phyloP scores from a whole-genome alignment of 345 rosid species.

The Xanthoceras sorbifolium region DNA sequence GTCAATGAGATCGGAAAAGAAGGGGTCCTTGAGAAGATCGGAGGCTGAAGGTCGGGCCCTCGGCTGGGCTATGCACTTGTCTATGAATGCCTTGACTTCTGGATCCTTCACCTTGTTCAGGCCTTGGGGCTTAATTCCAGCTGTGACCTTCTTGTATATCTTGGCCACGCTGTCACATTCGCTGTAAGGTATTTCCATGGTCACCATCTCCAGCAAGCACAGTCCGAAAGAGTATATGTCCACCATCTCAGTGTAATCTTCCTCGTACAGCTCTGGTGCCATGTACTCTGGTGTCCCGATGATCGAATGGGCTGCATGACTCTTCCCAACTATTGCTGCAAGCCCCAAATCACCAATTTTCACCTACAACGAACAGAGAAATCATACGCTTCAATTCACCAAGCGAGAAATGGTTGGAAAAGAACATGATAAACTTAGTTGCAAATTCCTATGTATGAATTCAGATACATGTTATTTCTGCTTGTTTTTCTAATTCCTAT shows the following conservation, averaged over 20 bases:
- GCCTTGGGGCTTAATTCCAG: slow-evolving; percentile 57
- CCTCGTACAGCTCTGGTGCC: slow-evolving; percentile 77
- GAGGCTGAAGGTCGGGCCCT: slow-evolving; percentile 66
- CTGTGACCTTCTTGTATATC: slow-evolving; percentile 69
- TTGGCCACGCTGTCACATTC: slow-evolving; percentile 71
- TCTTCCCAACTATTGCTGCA: slow-evolving; percentile 64
- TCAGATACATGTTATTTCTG: no score
- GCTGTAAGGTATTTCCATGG: slow-evolving; percentile 68
- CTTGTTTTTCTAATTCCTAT: no score
- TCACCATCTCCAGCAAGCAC: slow-evolving; percentile 72
- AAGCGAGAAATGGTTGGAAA: no score
- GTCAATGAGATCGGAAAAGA: slow-evolving; percentile 50
- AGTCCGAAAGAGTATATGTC: slow-evolving; percentile 69
- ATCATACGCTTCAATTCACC: slow-evolving; percentile 7
- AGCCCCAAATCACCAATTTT: slow-evolving; percentile 80
- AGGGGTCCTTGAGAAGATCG: slow-evolving; percentile 61
- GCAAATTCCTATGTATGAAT: no score
- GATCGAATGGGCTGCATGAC: slow-evolving; percentile 62
- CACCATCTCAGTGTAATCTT: slow-evolving; percentile 72
- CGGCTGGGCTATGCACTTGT: slow-evolving; percentile 62
- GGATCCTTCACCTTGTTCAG: slow-evolving; percentile 45
- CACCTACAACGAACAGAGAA: slow-evolving; percentile 34
- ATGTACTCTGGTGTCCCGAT: slow-evolving; percentile 70
- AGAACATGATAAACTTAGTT: no score
- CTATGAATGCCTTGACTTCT: slow-evolving; percentile 62